Base-by-base conservation (phyloP, 208 protist genomes). In the Plasmodiophora brassicae region DNA sequence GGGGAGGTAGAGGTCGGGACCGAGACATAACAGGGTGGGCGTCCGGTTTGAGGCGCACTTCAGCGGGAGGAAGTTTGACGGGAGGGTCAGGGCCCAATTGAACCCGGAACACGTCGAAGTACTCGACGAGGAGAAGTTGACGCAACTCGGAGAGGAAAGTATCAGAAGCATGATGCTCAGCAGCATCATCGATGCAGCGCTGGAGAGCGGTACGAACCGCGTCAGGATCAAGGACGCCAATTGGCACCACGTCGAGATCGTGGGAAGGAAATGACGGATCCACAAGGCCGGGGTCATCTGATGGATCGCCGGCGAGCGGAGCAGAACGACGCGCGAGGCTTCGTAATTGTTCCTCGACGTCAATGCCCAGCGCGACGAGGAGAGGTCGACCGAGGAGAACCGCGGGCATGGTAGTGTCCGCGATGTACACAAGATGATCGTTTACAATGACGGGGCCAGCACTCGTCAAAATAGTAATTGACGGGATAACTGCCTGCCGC, bases 281-380 rank as follows among this genome's bases (percentile, higher is more conserved):
- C 65, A 32, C 14, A 78, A 78, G 10, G 5, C n/a, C n/a, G 5
- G 65, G 32, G 32, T 32, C 41, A 14, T n/a, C 5, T 8, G 65
- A 5, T 14, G 65, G 65, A 78, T 14, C n/a, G 20, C n/a, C n/a
- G 65, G 5, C 32, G 20, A 5, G 32, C 41, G 65, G n/a, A 38
- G 32, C 32, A 14, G 5, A 32, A 78, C 65, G 32, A 32, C 14
- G 5, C 5, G 65, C 65, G n/a, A 78, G 32, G 41, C 41, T 38
- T 44, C 65, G 41, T 78, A 78, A 38, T 32, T 78, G 65, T 78
- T 78, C 5, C 41, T 78, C 65, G 5, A 78, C 65, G n/a, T 78
- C 65, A 78, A 78, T 78, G 5, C 65, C 65, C 10, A 78, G 65
- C 10, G 32, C 32, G 14, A 78, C 32, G 10, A 78, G n/a, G 10